Evolutionary conservation across 2,329 filamentous ascomycete genomes (phyloP).

Genomic region (Pseudogymnoascus sp.): DNA sequence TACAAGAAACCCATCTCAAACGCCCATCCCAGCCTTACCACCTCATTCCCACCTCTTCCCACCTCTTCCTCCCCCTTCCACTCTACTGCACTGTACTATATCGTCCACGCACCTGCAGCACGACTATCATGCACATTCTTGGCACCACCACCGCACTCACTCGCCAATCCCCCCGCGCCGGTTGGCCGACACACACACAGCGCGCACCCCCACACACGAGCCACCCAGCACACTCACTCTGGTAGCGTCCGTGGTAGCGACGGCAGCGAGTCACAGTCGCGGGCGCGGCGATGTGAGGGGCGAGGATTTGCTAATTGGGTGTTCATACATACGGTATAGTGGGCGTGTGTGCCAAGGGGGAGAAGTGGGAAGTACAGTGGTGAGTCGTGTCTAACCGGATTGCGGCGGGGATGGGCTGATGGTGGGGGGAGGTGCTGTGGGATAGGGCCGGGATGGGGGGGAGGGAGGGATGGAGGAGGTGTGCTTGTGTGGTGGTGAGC

Average conservation of each 20-base stretch:
- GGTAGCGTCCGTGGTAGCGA: no score
- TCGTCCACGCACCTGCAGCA: not conserved
- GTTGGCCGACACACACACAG: not conserved
- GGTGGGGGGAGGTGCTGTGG: not conserved
- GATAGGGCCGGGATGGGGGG: not conserved
- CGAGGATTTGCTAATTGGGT: not conserved
- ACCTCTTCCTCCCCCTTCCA: not conserved
- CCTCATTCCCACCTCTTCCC: not conserved
- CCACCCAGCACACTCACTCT: not conserved
- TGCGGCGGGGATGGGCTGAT: not conserved
- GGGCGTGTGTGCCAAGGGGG: not conserved
- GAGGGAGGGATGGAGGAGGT: not conserved
- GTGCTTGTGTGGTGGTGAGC: not conserved
- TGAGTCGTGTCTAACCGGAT: slow-evolving; percentile 4
- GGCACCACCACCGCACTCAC: not conserved
- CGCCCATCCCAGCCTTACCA: not conserved
- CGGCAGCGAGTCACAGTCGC: not conserved
- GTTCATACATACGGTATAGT: not conserved
- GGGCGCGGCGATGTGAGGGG: not conserved
- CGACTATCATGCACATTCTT: not conserved
- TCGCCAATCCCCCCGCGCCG: slow-evolving; percentile 3
- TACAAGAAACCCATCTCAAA: slow-evolving; percentile 1
- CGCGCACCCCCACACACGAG: not conserved
- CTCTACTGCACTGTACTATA: not conserved
- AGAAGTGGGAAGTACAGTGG: not conserved